Evolutionary conservation across 2,329 filamentous ascomycete species (phyloP).

Genomic region (Elsinoe fawcettii): DNA sequence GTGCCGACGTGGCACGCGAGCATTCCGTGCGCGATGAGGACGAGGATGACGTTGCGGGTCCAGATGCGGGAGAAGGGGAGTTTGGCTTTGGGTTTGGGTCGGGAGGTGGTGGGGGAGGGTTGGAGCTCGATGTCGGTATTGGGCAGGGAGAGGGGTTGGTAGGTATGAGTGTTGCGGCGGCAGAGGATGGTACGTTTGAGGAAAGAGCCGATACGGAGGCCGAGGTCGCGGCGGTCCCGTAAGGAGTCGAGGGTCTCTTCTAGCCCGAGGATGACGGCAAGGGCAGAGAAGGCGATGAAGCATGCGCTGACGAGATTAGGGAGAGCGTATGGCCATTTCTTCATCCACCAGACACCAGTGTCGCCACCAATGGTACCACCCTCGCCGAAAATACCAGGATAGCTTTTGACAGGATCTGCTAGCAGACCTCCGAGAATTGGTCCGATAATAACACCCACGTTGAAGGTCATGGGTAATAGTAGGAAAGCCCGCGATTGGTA

Average conservation of each 20-base stretch:
- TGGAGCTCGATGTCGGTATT: conserved; percentile 27
- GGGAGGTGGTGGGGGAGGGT: conserved; percentile 25
- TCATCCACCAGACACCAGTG: conserved; percentile 56
- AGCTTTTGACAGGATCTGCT: conserved; percentile 56
- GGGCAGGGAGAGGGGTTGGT: conserved; percentile 22
- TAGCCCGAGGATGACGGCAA: conserved; percentile 54
- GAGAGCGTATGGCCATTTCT: conserved; percentile 58
- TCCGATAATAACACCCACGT: conserved; percentile 45
- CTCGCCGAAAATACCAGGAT: conserved; percentile 57
- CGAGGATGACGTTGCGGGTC: conserved; percentile 39
- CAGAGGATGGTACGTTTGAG: conserved; percentile 31
- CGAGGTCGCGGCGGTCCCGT: conserved; percentile 35
- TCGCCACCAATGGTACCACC: conserved; percentile 50
- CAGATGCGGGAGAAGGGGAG: conserved; percentile 41
- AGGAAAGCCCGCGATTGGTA: conserved; percentile 48
- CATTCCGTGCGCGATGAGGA: conserved; percentile 37
- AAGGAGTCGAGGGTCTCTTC: conserved; percentile 50
- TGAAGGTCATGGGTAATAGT: conserved; percentile 61
- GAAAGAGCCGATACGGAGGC: conserved; percentile 34
- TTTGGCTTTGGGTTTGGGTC: conserved; percentile 25
- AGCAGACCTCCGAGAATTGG: conserved; percentile 56
- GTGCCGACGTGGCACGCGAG: conserved; percentile 43
- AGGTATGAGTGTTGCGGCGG: conserved; percentile 23
- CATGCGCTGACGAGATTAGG: conserved; percentile 60
- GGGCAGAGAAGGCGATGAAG: conserved; percentile 50